These are phyloP conservation scores for Hypseocharis bilobata DNA, from an alignment of 441 rosid species.

Conservation along the genomic window DNA sequence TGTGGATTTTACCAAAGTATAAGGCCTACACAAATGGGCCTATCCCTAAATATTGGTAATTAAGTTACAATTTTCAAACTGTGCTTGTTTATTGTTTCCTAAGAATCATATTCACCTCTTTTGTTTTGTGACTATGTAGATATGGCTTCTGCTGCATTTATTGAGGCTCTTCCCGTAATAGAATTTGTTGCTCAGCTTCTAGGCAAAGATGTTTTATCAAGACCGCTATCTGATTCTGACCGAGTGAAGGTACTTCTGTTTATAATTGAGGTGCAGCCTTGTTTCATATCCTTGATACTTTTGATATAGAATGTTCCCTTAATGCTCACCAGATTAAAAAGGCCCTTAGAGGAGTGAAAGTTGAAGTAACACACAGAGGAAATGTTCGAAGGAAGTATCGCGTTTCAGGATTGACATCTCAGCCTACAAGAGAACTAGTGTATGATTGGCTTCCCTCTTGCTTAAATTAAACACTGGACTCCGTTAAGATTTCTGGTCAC, in stretches of 20 bases:
- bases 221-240: conserved; percentile 88
- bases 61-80: not conserved
- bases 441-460: conserved; percentile 26
- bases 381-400: conserved; percentile 85
- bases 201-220: conserved; percentile 62
- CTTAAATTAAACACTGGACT: not conserved
- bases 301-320: conserved; percentile 11
- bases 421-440: conserved; percentile 95
- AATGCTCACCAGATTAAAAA: conserved; percentile 55
- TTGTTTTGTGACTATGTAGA: conserved; percentile 31
- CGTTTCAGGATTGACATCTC: conserved; percentile 89
- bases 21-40: conserved; percentile 94
- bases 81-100: not conserved
- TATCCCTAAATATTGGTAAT: conserved; percentile 82
- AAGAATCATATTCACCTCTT: not conserved
- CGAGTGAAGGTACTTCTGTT: conserved; percentile 60
- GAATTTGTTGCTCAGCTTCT: conserved; percentile 90
- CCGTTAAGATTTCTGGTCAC: not conserved
- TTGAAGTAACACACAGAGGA: conserved; percentile 90
- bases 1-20: conserved; percentile 95
- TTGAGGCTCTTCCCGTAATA: conserved; percentile 93
- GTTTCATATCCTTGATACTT: conserved; percentile 12
- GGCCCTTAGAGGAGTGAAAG: conserved; percentile 92
- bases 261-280: not conserved
- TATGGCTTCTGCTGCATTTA: conserved; percentile 96